Base-by-base conservation (phyloP, 2,329 filamentous ascomycete species). In the Gnomoniopsis sp. region DNA sequence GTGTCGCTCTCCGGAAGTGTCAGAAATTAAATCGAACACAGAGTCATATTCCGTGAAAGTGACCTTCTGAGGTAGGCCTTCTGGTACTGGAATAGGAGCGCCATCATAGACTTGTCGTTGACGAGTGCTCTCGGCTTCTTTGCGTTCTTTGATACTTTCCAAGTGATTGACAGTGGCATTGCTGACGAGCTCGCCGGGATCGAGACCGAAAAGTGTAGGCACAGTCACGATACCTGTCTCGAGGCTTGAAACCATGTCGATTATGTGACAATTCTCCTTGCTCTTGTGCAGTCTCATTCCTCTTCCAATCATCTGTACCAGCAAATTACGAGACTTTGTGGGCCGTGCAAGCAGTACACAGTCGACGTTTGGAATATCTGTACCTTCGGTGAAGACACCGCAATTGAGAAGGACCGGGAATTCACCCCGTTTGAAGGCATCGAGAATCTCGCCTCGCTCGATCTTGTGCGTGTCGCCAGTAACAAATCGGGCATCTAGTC, bases 301-400 rank as follows among this genome's bases (percentile, higher is more conserved):
- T 66, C 95, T 84, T 0, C 95, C 95, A 62, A 99, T 96, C 95
- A 99, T 99, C 73, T 99, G 95, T 1, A 98, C 86, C 1, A 99
- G 83, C 2, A 99, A 77, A 66, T 97, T 98, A n/a, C 90, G 86
- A 17, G 95, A 98, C 65, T 88, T 87, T 1, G 95, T 99, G 0
- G 95, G 95, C 23, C 95, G 81, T 3, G 89, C 92, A 10, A 99
- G 81, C 10, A 99, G 70, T 23, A 99, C 85, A 69, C 95, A 98
- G 75, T 99, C 95, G 64, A 99, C 90, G 70, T 96, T 97, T 6
- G 96, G 95, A 34, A 99, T 96, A 68, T 99, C 95, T 1, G 95
- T 99, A 2, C 95, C 95, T 75, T 99, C 95, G 0, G 93, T 98
- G 68, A 96, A 98, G 44, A 99, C 90, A 10, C 93, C 93, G 69